Evolutionary conservation across 352 stramenopile genomes (phyloP).

Genomic region (Phytophthora sojae): DNA sequence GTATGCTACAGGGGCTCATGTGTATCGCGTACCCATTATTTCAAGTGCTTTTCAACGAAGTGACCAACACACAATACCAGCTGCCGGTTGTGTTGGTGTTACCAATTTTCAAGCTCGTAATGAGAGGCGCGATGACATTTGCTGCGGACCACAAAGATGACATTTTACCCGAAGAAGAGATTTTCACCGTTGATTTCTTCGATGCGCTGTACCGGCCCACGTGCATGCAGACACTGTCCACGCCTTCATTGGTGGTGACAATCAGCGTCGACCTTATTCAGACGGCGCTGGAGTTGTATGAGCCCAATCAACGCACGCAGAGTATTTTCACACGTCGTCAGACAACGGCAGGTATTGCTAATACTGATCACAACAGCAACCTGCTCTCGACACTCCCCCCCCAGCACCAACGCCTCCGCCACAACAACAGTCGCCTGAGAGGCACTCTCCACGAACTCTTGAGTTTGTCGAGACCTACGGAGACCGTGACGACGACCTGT

Average conservation of each 20-base stretch:
- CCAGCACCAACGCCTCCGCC: too few species aligned
- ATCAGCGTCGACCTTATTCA: not conserved
- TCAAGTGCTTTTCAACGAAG: constrained; percentile 15
- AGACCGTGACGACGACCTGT: too few species aligned
- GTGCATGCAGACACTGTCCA: not conserved
- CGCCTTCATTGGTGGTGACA: not conserved
- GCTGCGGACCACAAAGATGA: constrained; percentile 13
- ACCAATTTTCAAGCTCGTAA: constrained; percentile 5
- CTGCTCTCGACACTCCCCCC: too few species aligned
- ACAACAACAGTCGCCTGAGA: too few species aligned
- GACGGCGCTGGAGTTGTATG: not conserved
- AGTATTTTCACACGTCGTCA: not conserved
- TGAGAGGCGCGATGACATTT: not conserved
- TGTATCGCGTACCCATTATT: constrained; percentile 4
- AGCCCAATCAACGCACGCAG: not conserved
- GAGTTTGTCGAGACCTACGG: too few species aligned
- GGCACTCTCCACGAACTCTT: too few species aligned
- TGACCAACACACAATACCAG: constrained; percentile 10
- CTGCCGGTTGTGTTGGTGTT: constrained; percentile 9
- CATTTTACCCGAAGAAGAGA: constrained; percentile 13
- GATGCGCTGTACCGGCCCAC: not conserved
- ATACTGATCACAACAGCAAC: not conserved
- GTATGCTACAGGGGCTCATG: constrained; percentile 1
- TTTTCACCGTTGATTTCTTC: constrained; percentile 17
- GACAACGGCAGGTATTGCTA: not conserved